Evolutionary conservation across 73 alveolate species (phyloP).

Genomic region (Symbiodinium pilosum): DNA sequence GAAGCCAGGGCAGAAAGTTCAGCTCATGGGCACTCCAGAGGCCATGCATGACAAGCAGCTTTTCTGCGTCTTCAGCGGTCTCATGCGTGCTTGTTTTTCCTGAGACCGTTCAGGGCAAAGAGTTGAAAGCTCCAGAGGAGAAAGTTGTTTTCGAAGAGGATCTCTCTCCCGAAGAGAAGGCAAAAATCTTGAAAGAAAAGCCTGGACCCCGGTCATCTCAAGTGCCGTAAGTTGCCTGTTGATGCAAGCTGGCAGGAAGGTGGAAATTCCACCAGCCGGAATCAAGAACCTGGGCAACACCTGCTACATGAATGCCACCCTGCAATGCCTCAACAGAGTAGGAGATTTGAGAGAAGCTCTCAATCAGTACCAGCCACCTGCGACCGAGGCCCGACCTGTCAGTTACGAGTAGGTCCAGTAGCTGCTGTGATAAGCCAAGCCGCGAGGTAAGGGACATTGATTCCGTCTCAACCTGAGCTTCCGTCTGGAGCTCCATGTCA

Average conservation of each 20-base stretch:
- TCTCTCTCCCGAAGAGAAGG: slow-evolving; percentile 90
- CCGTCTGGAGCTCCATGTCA: no score
- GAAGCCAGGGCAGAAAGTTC: slow-evolving; percentile 60
- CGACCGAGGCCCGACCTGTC: slow-evolving; percentile 30
- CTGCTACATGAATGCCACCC: slow-evolving; percentile 86
- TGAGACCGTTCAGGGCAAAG: slow-evolving; percentile 46
- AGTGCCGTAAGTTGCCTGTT: neutral
- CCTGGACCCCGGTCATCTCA: neutral
- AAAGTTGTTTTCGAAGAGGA: slow-evolving; percentile 87
- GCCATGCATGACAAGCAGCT: neutral
- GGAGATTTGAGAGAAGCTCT: slow-evolving; percentile 51
- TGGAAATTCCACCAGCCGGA: slow-evolving; percentile 85
- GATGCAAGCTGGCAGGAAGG: neutral
- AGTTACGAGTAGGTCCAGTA: neutral
- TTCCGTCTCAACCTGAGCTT: neutral
- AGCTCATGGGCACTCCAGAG: slow-evolving; percentile 83
- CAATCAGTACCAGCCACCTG: slow-evolving; percentile 27
- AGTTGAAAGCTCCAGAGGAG: slow-evolving; percentile 78
- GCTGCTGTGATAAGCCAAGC: neutral
- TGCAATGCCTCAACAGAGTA: slow-evolving; percentile 61
- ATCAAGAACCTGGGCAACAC: slow-evolving; percentile 93
- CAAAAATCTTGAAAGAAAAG: slow-evolving; percentile 73
- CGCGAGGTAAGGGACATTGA: slow-evolving; percentile 49
- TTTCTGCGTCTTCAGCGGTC: no score
- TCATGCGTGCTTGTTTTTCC: neutral